A percentile compares a stretch with the other conserved stretches of the same genome.
Evolutionary conservation across 192 early-diverging fungal genomes (phyloP).

Genomic region (Spinellus fusiger): DNA sequence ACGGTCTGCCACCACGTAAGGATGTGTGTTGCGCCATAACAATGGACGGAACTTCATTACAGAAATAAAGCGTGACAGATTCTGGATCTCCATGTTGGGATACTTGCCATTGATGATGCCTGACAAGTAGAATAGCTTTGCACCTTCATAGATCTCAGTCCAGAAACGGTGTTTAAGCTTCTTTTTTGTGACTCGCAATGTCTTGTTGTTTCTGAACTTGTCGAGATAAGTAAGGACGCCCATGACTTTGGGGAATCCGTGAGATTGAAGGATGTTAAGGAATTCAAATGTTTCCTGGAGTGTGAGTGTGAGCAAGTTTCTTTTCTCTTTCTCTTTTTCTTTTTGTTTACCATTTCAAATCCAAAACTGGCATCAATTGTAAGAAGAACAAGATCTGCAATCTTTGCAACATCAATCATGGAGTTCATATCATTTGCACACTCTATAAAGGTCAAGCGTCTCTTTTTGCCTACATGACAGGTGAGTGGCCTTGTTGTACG

Average conservation of each 20-base stretch:
- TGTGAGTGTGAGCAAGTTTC: background rate
- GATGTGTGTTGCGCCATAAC: slow-evolving; percentile 94
- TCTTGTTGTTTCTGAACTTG: slow-evolving; percentile 91
- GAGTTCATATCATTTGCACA: slow-evolving; percentile 94
- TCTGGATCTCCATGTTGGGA: slow-evolving; percentile 88
- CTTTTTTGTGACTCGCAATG: slow-evolving; percentile 85
- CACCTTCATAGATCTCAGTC: slow-evolving; percentile 99
- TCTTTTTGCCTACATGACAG: slow-evolving; percentile 76
- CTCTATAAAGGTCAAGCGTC: slow-evolving; percentile 95
- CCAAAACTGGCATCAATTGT: slow-evolving; percentile 97
- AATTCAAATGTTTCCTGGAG: slow-evolving; percentile 95
- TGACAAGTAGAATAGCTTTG: slow-evolving; percentile 97
- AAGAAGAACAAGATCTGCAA: slow-evolving; percentile 92
- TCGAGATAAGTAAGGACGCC: slow-evolving; percentile 96
- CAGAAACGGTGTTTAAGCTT: slow-evolving; percentile 97
- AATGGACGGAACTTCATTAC: slow-evolving; percentile 97
- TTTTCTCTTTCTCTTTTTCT: background rate
- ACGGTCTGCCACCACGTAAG: slow-evolving; percentile 96
- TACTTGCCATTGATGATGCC: slow-evolving; percentile 94
- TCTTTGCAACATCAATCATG: slow-evolving; percentile 97
- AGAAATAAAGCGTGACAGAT: slow-evolving; percentile 95
- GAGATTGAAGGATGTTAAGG: slow-evolving; percentile 92
- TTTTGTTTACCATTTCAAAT: slow-evolving; percentile 82
- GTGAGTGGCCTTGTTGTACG: background rate
- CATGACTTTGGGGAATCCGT: slow-evolving; percentile 98